phyloP scores from a whole-genome alignment of 345 rosid genomes.

The Excoecaria agallocha region DNA sequence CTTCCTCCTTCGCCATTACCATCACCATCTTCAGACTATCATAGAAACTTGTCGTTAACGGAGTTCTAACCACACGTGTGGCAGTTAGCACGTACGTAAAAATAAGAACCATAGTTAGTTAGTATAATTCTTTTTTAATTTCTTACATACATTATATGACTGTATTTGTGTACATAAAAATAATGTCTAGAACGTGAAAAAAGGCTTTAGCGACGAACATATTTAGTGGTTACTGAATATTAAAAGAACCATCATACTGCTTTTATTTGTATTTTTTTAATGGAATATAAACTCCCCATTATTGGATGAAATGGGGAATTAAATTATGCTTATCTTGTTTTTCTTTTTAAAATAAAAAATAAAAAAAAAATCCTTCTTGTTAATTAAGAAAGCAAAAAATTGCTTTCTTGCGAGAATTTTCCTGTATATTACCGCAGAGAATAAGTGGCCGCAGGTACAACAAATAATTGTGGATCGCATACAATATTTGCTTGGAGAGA shows the following conservation, averaged over 20 bases:
- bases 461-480: background rate
- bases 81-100: conserved; percentile 27
- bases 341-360: no score
- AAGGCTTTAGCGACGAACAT: background rate
- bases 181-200: conserved; percentile 6
- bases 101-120: conserved; percentile 8
- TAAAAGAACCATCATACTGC: background rate
- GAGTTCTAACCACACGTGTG: conserved; percentile 33
- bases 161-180: conserved; percentile 23
- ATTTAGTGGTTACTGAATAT: background rate
- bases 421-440: background rate
- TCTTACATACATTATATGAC: background rate
- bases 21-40: conserved; percentile 20
- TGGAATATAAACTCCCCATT: no score
- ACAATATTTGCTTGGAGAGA: background rate
- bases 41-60: conserved; percentile 13
- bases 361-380: background rate
- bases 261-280: background rate
- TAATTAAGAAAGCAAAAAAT: background rate
- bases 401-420: background rate
- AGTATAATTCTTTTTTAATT: background rate
- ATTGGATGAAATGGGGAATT: background rate
- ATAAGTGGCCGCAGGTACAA: background rate
- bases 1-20: conserved; percentile 21
- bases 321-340: no score